These are phyloP conservation scores for Stagonosporopsis rhizophila DNA, from an alignment of 2,329 filamentous ascomycete genomes.

Conservation along the genomic window DNA sequence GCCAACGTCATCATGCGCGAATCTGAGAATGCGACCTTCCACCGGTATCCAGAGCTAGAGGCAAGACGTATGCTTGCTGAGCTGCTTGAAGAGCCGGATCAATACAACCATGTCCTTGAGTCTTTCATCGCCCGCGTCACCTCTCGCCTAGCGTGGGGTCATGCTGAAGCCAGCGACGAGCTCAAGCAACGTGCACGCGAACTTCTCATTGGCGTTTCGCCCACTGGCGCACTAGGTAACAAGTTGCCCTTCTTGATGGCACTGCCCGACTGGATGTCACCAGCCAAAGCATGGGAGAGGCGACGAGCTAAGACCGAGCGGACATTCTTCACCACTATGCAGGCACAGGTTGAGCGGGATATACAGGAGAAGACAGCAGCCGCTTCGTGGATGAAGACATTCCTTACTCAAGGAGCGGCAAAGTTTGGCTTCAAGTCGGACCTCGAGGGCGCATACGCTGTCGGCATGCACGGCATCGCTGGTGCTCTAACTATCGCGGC, in stretches of 20 bases:
- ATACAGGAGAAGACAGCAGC: conserved; percentile 45
- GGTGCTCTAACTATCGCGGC: conserved; percentile 57
- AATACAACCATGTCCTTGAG: conserved; percentile 55
- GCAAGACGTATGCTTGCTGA: conserved; percentile 55
- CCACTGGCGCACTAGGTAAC: conserved; percentile 55
- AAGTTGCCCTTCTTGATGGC: conserved; percentile 56
- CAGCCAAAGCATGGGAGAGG: conserved; percentile 55
- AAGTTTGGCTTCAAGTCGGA: conserved; percentile 53
- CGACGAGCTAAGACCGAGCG: conserved; percentile 53
- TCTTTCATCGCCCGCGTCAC: conserved; percentile 57
- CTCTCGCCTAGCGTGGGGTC: conserved; percentile 56
- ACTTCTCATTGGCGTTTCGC: conserved; percentile 55
- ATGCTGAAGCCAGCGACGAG: conserved; percentile 53
- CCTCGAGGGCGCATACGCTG: conserved; percentile 55
- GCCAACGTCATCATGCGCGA: conserved; percentile 56
- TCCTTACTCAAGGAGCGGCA: conserved; percentile 47
- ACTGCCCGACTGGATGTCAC: conserved; percentile 53
- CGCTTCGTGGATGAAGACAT: conserved; percentile 54
- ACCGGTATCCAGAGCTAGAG: conserved; percentile 55
- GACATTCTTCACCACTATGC: conserved; percentile 55
- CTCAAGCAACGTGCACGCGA: conserved; percentile 57
- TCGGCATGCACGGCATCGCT: conserved; percentile 58
- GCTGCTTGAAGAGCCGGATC: conserved; percentile 51
- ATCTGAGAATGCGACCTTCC: conserved; percentile 51
- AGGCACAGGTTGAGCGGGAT: conserved; percentile 49